Percentiles rank a stretch among this genome's conserved stretches.
phyloP scores from a whole-genome alignment of 176 grass and related monocot species.

The Chrysopogon serrulatus region DNA sequence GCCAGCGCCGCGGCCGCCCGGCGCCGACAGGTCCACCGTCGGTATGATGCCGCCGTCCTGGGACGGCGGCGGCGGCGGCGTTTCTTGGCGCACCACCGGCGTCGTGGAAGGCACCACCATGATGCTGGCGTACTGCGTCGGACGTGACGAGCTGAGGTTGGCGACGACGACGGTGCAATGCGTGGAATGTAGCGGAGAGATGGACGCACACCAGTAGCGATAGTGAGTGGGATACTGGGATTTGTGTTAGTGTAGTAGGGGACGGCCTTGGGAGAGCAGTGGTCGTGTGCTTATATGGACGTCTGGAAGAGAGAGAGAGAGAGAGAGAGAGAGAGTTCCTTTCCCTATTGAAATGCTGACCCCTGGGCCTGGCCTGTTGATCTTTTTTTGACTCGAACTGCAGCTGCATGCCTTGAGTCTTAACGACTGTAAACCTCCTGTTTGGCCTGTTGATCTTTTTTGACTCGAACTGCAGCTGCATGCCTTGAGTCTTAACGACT shows the following conservation, averaged over 20 bases:
- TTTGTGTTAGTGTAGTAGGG: slow-evolving; percentile 3
- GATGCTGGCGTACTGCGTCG: background rate
- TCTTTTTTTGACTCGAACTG: slow-evolving; percentile 33
- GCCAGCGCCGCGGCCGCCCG: slow-evolving; percentile 20
- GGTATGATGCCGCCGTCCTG: slow-evolving; percentile 25
- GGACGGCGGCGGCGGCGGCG: background rate
- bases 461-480: background rate
- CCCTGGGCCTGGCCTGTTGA: background rate
- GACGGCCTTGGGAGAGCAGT: background rate
- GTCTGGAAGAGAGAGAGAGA: background rate
- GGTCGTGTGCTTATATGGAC: slow-evolving; percentile 38
- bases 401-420: background rate
- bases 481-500: background rate
- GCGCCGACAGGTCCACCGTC: slow-evolving; percentile 63
- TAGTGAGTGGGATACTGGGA: background rate
- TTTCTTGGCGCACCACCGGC: slow-evolving; percentile 18
- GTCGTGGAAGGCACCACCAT: slow-evolving; percentile 69
- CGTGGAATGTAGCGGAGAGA: background rate
- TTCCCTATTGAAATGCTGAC: slow-evolving; percentile 26
- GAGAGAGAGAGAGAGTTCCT: background rate
- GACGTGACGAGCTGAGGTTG: background rate
- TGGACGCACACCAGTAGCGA: background rate
- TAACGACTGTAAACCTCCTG: too few species aligned
- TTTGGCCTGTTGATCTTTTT: slow-evolving; percentile 16
- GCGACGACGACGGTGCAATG: background rate